Conservation (phyloP, 352 stramenopile species). For the Pythium periplocum region DNA sequence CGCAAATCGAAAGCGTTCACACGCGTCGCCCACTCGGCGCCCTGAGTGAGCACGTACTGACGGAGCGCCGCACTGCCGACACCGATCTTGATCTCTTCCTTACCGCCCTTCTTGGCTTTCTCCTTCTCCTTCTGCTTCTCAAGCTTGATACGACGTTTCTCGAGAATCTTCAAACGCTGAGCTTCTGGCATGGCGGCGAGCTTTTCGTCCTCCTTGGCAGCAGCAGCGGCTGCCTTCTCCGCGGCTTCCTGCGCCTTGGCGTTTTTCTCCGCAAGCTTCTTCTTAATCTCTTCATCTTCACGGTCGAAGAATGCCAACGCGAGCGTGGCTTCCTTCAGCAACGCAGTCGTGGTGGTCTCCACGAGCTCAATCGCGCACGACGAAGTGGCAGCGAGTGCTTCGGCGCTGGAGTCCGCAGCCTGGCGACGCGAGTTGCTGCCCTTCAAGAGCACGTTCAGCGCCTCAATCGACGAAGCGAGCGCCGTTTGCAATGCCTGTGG, state of each 20-base stretch:
- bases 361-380: constrained; percentile 46
- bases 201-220: constrained; percentile 81
- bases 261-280: constrained; percentile 44
- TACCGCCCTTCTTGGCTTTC: constrained; percentile 51
- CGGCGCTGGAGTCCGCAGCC: constrained; percentile 13
- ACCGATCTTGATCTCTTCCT: constrained; percentile 66
- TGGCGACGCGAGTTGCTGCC: constrained; percentile 50
- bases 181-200: constrained; percentile 70
- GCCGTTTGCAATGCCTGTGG: constrained; percentile 61
- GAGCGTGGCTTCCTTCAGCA: constrained; percentile 43
- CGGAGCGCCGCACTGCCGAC: constrained; percentile 60
- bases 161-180: constrained; percentile 40
- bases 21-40: constrained; percentile 8
- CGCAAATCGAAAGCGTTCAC: constrained; percentile 67
- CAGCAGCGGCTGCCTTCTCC: constrained; percentile 61
- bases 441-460: constrained; percentile 46
- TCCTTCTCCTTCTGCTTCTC: constrained; percentile 84
- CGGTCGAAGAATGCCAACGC: constrained; percentile 53
- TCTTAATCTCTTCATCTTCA: constrained; percentile 56
- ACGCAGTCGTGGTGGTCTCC: constrained; percentile 26
- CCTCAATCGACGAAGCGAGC: constrained; percentile 47
- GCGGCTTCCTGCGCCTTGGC: constrained; percentile 60
- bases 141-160: constrained; percentile 50
- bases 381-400: constrained; percentile 17
- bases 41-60: constrained; percentile 26